These are phyloP conservation scores for Akanthomyces muscarius DNA, from an alignment of 2,329 filamentous ascomycete species.

Conservation along the genomic window DNA sequence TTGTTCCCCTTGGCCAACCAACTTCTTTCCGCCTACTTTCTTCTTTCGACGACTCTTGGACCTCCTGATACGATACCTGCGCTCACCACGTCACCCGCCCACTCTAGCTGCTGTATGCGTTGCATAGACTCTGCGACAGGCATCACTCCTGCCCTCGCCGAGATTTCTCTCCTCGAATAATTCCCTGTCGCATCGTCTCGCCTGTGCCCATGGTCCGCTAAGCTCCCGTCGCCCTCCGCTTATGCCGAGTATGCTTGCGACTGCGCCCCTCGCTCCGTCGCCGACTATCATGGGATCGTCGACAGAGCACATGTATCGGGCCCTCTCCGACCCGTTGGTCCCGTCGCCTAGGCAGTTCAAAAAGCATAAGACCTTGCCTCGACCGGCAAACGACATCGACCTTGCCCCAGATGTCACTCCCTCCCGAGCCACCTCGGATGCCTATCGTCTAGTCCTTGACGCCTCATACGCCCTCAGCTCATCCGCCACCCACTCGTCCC, in stretches of 20 bases:
- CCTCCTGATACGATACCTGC: background rate
- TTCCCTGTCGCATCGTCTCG: background rate
- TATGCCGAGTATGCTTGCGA: slow-evolving; percentile 27
- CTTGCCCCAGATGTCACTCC: slow-evolving; percentile 23
- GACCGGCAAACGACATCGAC: slow-evolving; percentile 28
- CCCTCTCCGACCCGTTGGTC: slow-evolving; percentile 24
- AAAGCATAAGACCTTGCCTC: slow-evolving; percentile 44
- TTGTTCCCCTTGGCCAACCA: background rate
- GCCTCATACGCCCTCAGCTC: slow-evolving; percentile 23
- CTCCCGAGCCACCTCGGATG: slow-evolving; percentile 23
- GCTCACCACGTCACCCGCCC: background rate
- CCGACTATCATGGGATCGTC: slow-evolving; percentile 33
- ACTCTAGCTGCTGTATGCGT: background rate
- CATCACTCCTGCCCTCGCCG: background rate
- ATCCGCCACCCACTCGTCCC: slow-evolving; percentile 26
- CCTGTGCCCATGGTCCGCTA: slow-evolving; percentile 5
- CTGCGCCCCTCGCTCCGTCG: slow-evolving; percentile 25
- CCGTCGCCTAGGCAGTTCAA: slow-evolving; percentile 39
- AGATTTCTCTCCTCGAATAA: background rate
- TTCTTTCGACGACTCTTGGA: background rate
- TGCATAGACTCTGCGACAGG: background rate
- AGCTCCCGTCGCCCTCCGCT: background rate
- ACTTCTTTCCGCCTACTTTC: background rate
- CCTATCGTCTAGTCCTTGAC: slow-evolving; percentile 26
- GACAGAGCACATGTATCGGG: slow-evolving; percentile 27